phyloP scores from a whole-genome alignment of 495 filamentous ascomycete genomes.

The Aspergillus ostianus region DNA sequence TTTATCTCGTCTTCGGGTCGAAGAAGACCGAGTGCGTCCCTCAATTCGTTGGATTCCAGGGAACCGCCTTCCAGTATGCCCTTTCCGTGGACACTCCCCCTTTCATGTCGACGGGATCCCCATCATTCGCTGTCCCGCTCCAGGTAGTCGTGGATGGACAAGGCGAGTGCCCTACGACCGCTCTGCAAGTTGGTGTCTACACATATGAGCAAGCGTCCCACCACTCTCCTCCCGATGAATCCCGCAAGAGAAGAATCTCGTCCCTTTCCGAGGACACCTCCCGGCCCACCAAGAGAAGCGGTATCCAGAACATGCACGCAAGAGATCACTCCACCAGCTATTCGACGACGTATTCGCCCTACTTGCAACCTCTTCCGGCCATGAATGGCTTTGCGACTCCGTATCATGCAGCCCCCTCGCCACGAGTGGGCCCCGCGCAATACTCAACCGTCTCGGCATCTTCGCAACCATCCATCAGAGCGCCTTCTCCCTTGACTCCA shows the following conservation, averaged over 20 bases:
- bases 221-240: constrained; percentile 30
- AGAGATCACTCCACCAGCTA: constrained; percentile 40
- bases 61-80: constrained; percentile 63
- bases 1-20: constrained; percentile 73
- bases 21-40: constrained; percentile 63
- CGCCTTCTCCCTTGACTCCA: constrained; percentile 43
- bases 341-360: constrained; percentile 45
- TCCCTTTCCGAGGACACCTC: constrained; percentile 43
- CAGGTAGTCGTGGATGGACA: constrained; percentile 68
- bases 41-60: constrained; percentile 58
- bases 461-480: constrained; percentile 37
- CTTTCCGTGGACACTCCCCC: constrained; percentile 70
- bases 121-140: constrained; percentile 68
- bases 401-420: constrained; percentile 33
- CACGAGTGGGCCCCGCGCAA: constrained; percentile 26
- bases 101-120: constrained; percentile 63
- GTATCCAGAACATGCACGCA: constrained; percentile 39
- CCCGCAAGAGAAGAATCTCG: constrained; percentile 55
- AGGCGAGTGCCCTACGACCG: constrained; percentile 57
- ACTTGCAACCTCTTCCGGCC: constrained; percentile 38
- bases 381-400: constrained; percentile 33
- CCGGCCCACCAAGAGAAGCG: constrained; percentile 45
- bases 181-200: constrained; percentile 72
- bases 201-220: constrained; percentile 59
- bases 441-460: constrained; percentile 33